Evolutionary conservation across 768 basidiomycete species (phyloP).

Genomic region (Trametes coccinea): DNA sequence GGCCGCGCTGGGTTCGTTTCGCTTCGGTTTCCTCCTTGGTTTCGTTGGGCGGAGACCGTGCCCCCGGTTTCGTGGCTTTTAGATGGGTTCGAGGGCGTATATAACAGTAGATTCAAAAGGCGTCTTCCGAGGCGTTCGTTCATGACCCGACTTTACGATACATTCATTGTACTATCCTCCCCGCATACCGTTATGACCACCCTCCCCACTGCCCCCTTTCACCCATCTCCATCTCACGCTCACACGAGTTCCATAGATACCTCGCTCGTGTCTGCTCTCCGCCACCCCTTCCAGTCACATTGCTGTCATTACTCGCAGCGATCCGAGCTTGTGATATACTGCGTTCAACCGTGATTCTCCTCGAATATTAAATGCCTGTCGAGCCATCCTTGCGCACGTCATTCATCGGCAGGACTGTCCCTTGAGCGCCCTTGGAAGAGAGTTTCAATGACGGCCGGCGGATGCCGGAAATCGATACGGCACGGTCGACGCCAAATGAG

Average conservation of each 20-base stretch:
- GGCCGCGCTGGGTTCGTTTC: slow-evolving; percentile 5
- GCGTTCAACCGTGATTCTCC: background rate
- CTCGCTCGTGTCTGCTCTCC: slow-evolving; percentile 7
- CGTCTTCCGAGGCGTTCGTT: slow-evolving; percentile 23
- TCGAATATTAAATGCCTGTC: background rate
- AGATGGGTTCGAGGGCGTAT: slow-evolving; percentile 24
- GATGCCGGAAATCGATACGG: slow-evolving; percentile 9
- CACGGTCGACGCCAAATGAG: background rate
- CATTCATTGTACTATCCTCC: slow-evolving; percentile 26
- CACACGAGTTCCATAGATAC: slow-evolving; percentile 13
- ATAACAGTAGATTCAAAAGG: slow-evolving; percentile 26
- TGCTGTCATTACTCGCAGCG: slow-evolving; percentile 6
- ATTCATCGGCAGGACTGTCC: too few species aligned
- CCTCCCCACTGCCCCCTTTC: background rate
- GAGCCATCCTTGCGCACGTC: background rate
- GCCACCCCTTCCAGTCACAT: slow-evolving; percentile 1
- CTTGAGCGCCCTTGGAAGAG: too few species aligned
- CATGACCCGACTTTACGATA: slow-evolving; percentile 29
- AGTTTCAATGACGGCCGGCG: background rate
- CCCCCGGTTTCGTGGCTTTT: slow-evolving; percentile 21
- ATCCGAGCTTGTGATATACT: background rate
- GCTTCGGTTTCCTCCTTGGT: slow-evolving; percentile 11
- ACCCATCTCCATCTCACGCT: background rate
- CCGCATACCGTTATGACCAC: slow-evolving; percentile 9
- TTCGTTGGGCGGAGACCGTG: slow-evolving; percentile 14